A percentile compares a stretch with the other conserved stretches of the same genome.
Conservation (phyloP, 31 red algal species). For the Porphyra umbilicalis region DNA sequence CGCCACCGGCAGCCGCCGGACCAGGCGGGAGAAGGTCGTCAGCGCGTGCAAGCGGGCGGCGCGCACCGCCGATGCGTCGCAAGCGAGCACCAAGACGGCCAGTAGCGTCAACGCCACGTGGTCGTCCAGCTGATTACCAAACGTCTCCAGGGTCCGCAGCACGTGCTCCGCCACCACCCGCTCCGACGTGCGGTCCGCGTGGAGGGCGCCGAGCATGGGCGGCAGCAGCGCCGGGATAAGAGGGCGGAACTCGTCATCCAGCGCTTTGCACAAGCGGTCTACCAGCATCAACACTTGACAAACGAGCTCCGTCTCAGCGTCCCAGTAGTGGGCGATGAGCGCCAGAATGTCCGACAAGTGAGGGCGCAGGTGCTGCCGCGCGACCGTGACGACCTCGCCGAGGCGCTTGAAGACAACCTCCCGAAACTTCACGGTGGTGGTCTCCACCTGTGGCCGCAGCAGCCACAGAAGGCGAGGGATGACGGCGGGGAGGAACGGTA, state of each 20-base stretch:
- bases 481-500: conserved; percentile 66
- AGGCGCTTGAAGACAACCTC: conserved; percentile 79
- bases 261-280: conserved; percentile 55
- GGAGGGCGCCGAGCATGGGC: conserved; percentile 37
- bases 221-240: conserved; percentile 75
- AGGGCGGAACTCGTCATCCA: conserved; percentile 85
- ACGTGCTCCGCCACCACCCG: conserved; percentile 43
- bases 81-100: conserved; percentile 35
- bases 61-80: conserved; percentile 11
- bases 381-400: conserved; percentile 59
- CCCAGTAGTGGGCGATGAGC: conserved; percentile 59
- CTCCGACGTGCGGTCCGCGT: conserved; percentile 29
- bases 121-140: conserved; percentile 60
- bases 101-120: conserved; percentile 50
- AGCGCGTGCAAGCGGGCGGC: conserved; percentile 52
- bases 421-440: conserved; percentile 35
- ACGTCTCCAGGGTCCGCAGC: conserved; percentile 61
- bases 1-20: conserved; percentile 24
- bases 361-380: conserved; percentile 59
- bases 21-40: conserved; percentile 40
- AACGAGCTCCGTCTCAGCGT: conserved; percentile 16
- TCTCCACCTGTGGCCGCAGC: conserved; percentile 30
- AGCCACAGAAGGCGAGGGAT: conserved; percentile 91
- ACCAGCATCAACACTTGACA: conserved; percentile 31
- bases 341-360: conserved; percentile 67